Evolutionary conservation across 768 basidiomycete species (phyloP).

Genomic region (Trametes villosa): DNA sequence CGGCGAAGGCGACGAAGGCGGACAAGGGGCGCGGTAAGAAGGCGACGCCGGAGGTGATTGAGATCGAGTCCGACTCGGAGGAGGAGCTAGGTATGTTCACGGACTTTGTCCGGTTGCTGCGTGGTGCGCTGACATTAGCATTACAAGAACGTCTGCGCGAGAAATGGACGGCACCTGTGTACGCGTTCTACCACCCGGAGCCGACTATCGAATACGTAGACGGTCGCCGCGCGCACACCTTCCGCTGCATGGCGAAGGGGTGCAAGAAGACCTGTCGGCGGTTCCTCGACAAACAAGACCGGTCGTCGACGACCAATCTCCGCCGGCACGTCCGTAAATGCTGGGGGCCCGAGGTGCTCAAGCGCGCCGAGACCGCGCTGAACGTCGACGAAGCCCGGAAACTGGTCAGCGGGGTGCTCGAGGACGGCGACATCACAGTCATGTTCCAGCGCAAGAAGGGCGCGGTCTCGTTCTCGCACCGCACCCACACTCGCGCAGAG

Average conservation of each 20-base stretch:
- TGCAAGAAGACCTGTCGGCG: conserved; percentile 24
- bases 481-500: conserved; percentile 31
- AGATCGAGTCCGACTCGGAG: too few species aligned
- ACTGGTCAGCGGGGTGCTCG: background rate
- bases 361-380: conserved; percentile 13
- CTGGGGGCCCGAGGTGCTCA: conserved; percentile 35
- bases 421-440: conserved; percentile 26
- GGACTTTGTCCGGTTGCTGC: too few species aligned
- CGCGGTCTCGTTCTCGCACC: conserved; percentile 37
- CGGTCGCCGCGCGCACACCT: conserved; percentile 27
- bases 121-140: background rate
- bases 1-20: too few species aligned
- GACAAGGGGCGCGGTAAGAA: too few species aligned
- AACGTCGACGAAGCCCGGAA: conserved; percentile 1
- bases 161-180: conserved; percentile 32
- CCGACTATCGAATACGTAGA: conserved; percentile 24
- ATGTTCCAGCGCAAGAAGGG: conserved; percentile 32
- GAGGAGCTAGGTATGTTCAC: too few species aligned
- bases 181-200: conserved; percentile 33
- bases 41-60: too few species aligned
- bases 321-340: conserved; percentile 35
- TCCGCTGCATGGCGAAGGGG: conserved; percentile 28
- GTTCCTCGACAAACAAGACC: conserved; percentile 34
- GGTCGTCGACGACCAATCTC: conserved; percentile 32
- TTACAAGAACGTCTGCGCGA: background rate